Evolutionary conservation across 768 basidiomycete genomes (phyloP), one percentile per base, ranked within the genome.

Genomic region (Scleroderma bovista): DNA sequence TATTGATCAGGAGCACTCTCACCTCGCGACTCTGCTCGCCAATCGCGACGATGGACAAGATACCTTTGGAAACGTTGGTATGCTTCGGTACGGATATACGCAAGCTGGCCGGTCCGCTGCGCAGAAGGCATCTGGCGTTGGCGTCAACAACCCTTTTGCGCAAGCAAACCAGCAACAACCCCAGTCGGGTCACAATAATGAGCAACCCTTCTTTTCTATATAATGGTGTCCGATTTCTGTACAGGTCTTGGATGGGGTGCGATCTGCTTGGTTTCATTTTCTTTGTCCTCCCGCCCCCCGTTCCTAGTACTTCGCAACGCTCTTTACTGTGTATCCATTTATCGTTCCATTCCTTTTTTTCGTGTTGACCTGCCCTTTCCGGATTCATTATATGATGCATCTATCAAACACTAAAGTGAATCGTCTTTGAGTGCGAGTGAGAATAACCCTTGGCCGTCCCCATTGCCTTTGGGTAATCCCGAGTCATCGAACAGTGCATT

Each of bases 401-500:
- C 34, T 36, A 36, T 36, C n/a, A 13, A 36, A 13, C 12, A 15
- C 8, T 8, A 33, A 15, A 33, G 32, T 33, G 32, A 33, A n/a
- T n/a, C 86, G 55, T 97, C 91, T 57, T 84, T 79, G 13, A 97
- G 61, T 8, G 80, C 90, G 2, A 91, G 69, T 44, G 80, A 81
- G 7, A 99, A 64, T 10, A 98, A 67, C 1, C 96, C 96, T 31
- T 76, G 76, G 2, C 88, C 89, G 50, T 90, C 81, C 13, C 84
- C 84, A 58, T 85, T 84, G 10, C 86, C 84, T 40, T 75, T 62
- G 50, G 84, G 81, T 48, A 88, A 65, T n/a, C 87, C 87, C 47
- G 87, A 84, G 65, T 95, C 93, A 61, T 97, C 94, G 66, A 97
- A 94, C 23, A 99, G 78, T 15, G 92, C 85, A 68, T 98, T 95